Conservation (phyloP, 1,139 yeast species). For the Blastobotrys indianensis region DNA sequence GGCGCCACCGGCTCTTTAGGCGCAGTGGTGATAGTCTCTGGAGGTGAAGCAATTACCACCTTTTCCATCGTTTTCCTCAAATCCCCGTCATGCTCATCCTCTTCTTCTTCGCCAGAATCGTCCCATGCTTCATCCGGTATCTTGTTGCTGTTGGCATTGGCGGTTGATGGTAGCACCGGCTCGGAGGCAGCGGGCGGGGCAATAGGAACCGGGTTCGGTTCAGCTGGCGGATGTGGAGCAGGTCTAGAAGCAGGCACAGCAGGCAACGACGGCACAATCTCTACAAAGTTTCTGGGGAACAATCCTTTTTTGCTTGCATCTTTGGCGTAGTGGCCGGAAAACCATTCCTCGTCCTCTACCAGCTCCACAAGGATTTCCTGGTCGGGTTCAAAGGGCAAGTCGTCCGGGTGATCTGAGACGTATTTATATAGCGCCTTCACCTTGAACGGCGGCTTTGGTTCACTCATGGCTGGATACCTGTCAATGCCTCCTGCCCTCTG, state of each 20-base stretch:
- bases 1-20: not conserved
- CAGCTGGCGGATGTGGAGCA: conserved; percentile 4
- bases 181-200: conserved; percentile 9
- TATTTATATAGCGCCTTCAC: conserved; percentile 70
- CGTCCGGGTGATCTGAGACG: conserved; percentile 77
- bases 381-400: conserved; percentile 62
- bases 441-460: conserved; percentile 49
- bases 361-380: conserved; percentile 67
- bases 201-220: conserved; percentile 5
- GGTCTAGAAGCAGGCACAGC: conserved; percentile 5
- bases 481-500: too few species aligned
- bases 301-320: conserved; percentile 54
- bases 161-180: too few species aligned
- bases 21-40: not conserved
- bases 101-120: not conserved
- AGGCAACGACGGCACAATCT: conserved; percentile 25
- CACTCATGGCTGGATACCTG: not conserved
- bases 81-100: not conserved
- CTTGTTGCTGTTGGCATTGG: too few species aligned
- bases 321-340: conserved; percentile 57
- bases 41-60: too few species aligned
- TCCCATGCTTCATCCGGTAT: too few species aligned
- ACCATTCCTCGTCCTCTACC: conserved; percentile 91
- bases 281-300: conserved; percentile 85
- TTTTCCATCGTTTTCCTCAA: not conserved